phyloP scores from a whole-genome alignment of 495 filamentous ascomycete genomes.

The Aspergillus steynii region DNA sequence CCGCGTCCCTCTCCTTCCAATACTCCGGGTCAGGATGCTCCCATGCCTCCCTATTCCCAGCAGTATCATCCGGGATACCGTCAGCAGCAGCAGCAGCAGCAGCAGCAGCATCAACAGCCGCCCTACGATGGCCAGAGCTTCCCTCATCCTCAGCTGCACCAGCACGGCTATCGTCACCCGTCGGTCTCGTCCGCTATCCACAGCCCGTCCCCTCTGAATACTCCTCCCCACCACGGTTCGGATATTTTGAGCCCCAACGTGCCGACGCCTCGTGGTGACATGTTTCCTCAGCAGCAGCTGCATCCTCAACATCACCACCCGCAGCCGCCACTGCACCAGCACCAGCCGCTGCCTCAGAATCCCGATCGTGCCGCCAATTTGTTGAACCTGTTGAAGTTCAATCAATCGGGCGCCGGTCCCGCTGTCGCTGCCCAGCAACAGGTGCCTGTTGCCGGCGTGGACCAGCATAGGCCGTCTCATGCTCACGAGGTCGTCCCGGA shows the following conservation, averaged over 20 bases:
- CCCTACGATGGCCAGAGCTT: constrained; percentile 42
- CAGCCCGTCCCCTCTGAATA: constrained; percentile 45
- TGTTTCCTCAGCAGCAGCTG: constrained; percentile 24
- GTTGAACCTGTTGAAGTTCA: constrained; percentile 87
- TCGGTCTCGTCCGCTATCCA: constrained; percentile 45
- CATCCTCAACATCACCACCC: neutral
- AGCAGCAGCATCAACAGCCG: constrained; percentile 29
- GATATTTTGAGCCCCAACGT: constrained; percentile 51
- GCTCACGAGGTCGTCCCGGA: constrained; percentile 36
- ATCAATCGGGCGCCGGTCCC: constrained; percentile 44
- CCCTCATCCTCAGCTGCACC: constrained; percentile 34
- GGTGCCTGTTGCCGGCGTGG: constrained; percentile 19
- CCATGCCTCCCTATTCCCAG: constrained; percentile 32
- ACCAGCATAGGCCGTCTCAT: constrained; percentile 41
- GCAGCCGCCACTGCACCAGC: constrained; percentile 14
- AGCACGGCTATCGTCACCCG: constrained; percentile 48
- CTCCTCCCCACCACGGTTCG: constrained; percentile 48
- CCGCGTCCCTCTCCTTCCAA: constrained; percentile 42
- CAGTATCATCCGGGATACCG: constrained; percentile 39
- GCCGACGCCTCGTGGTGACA: constrained; percentile 41
- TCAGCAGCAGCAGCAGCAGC: constrained; percentile 32
- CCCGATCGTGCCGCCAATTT: constrained; percentile 68
- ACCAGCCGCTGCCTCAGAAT: constrained; percentile 39
- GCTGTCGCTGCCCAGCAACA: constrained; percentile 35
- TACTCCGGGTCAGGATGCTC: constrained; percentile 36